Base-by-base conservation (phyloP, 2,329 filamentous ascomycete genomes). In the Sporothrix pseudoabietina region DNA sequence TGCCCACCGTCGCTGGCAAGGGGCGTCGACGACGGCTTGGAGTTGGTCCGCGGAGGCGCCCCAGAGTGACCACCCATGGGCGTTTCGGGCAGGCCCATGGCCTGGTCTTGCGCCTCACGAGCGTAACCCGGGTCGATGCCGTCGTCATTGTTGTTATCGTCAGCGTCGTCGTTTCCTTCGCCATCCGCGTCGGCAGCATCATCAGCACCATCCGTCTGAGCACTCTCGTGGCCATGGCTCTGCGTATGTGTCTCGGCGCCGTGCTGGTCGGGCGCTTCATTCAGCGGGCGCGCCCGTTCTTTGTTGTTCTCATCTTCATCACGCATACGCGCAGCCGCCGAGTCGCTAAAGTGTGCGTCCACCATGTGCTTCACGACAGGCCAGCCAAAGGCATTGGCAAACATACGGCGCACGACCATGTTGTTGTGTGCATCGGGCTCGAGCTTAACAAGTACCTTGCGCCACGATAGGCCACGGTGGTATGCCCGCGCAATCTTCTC, bases 341-440 rank as follows among this genome's bases (percentile, higher is more conserved):
- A 90, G 79, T 97, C 92, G 71, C 90, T 92, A 80, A 99, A 99
- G 82, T 99, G 96, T 0, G 94, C 94, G 78, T 98, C 94, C 71
- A 96, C 95, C 26, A 98, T 84, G 82, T 99, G 96, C 82, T 98
- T 94, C 69, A 98, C 85, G 0, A 99, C 96, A 0, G 96, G 96
- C 96, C 96, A 99, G 1, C 96, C 96, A 78, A 97, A 97, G 0
- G 96, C 96, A 79, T 99, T 99, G 73, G 94, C 91, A 80, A 99
- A 99, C 91, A 94, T 97, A 72, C 96, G 91, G 19, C 96, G 91
- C 32, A 99, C 96, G 74, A 98, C 92, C 77, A 99, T 97, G 81
- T 99, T 99, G 82, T 99, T 99, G 83, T 99, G 96, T 0, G 96
- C 96, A 82, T 99, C 96, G 0, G 96, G 96, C 80, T 99, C 95